Evolutionary conservation across 2,329 filamentous ascomycete species (phyloP).

Genomic region (Ciborinia camelliae): DNA sequence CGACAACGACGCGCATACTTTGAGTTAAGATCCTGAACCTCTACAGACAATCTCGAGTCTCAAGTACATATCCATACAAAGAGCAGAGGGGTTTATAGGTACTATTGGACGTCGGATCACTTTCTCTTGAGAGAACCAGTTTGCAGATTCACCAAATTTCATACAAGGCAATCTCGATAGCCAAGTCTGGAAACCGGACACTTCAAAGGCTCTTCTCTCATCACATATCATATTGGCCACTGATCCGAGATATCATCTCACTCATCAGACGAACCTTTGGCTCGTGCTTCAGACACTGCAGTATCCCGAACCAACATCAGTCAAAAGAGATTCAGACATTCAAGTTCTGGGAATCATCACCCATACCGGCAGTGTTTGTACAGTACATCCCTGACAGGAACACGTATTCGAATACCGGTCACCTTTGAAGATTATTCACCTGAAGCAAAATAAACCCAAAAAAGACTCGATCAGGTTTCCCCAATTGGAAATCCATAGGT

Average conservation of each 20-base stretch:
- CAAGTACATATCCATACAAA: neutral
- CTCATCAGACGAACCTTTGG: constrained; percentile 36
- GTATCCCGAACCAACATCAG: constrained; percentile 24
- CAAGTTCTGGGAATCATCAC: neutral
- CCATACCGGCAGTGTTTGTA: neutral
- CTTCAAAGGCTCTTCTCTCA: constrained; percentile 8
- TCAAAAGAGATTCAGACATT: constrained; percentile 4
- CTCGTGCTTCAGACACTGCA: constrained; percentile 35
- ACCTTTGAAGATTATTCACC: neutral
- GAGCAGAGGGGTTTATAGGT: neutral
- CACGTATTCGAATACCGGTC: constrained; percentile 2
- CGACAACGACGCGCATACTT: neutral
- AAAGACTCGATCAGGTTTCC: neutral
- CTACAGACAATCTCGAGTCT: neutral
- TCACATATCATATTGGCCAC: constrained; percentile 12
- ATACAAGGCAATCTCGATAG: neutral
- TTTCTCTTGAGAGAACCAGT: neutral
- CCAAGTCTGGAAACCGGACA: constrained; percentile 7
- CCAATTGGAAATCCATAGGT: neutral
- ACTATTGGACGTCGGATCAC: neutral
- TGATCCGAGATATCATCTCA: constrained; percentile 25
- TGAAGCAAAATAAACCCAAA: neutral
- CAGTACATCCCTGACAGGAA: neutral
- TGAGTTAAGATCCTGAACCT: neutral
- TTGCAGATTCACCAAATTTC: neutral